These are phyloP conservation scores for Erodium moschatum DNA, from an alignment of 441 rosid species.

Conservation along the genomic window DNA sequence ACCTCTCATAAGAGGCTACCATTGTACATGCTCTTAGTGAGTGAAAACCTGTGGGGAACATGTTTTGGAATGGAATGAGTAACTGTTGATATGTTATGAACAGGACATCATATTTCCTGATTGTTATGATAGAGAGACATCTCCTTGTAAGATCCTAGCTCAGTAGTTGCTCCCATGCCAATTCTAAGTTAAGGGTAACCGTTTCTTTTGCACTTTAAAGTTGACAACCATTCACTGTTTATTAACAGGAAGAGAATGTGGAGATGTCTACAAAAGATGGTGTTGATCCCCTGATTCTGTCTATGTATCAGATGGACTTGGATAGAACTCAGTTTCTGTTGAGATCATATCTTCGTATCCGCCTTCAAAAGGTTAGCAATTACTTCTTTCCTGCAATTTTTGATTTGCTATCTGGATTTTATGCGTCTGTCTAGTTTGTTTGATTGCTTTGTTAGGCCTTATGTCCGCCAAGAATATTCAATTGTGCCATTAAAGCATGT, in stretches of 20 bases:
- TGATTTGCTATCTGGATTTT: background rate
- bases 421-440: background rate
- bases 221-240: constrained; percentile 6
- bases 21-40: too few species aligned
- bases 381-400: background rate
- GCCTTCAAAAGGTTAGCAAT: constrained; percentile 59
- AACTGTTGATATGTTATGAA: too few species aligned
- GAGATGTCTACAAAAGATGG: constrained; percentile 42
- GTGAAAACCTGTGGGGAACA: too few species aligned
- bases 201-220: background rate
- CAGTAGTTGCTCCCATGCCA: background rate
- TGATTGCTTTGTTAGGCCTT: background rate
- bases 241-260: constrained; percentile 58
- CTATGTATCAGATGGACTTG: constrained; percentile 79
- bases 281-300: constrained; percentile 56
- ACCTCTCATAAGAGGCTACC: too few species aligned
- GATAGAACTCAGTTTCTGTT: constrained; percentile 69
- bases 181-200: background rate
- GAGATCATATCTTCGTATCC: constrained; percentile 76
- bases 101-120: too few species aligned
- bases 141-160: background rate
- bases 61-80: too few species aligned
- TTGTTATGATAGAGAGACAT: background rate
- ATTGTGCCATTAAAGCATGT: background rate
- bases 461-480: too few species aligned